These are phyloP conservation scores for Corylus americana DNA, from an alignment of 306 rosid species.

Conservation along the genomic window DNA sequence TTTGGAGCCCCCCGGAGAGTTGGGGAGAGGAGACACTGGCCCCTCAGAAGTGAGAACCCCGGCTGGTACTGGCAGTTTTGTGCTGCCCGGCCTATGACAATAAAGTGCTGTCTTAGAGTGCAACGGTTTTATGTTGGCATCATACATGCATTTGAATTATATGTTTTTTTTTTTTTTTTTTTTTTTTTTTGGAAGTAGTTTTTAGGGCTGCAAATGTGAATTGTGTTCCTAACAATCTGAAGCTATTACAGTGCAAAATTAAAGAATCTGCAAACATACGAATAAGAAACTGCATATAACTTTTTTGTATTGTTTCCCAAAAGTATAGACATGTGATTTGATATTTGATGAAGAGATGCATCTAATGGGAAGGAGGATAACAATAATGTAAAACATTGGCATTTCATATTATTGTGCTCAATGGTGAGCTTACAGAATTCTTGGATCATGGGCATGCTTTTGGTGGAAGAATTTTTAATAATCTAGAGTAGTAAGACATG, in stretches of 20 bases:
- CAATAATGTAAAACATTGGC: background rate
- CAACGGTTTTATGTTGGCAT: too few species aligned
- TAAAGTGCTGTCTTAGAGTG: too few species aligned
- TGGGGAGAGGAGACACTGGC: too few species aligned
- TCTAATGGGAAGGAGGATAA: background rate
- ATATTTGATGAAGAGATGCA: background rate
- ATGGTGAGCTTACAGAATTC: conserved; percentile 8
- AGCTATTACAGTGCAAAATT: background rate
- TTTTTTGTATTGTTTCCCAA: background rate
- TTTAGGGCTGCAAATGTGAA: background rate
- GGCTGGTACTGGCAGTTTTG: too few species aligned
- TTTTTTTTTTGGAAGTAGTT: background rate
- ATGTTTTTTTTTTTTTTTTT: too few species aligned
- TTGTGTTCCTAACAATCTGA: background rate
- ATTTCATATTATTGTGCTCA: conserved; percentile 3
- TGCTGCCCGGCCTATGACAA: too few species aligned
- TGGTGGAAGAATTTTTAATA: background rate
- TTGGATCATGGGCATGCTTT: background rate
- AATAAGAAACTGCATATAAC: background rate
- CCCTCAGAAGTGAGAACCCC: too few species aligned
- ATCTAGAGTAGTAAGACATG: background rate
- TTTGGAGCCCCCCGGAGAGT: too few species aligned
- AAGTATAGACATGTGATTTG: background rate
- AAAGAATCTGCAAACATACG: background rate
- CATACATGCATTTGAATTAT: too few species aligned